phyloP scores from a whole-genome alignment of 1,284 basidiomycete species.

The Apiotrichum gamsii region DNA sequence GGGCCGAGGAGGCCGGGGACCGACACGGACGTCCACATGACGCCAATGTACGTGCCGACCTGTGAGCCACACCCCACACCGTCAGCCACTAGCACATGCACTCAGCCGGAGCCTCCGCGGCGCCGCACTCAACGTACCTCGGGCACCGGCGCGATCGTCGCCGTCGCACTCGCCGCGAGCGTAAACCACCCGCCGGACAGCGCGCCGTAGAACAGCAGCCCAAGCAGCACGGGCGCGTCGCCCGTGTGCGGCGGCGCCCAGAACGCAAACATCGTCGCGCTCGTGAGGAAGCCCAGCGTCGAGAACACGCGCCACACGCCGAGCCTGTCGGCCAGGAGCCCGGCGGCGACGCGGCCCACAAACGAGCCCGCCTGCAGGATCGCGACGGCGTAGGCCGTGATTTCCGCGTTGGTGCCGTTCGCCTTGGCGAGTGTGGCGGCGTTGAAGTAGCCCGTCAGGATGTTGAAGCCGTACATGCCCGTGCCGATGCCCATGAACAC shows the following conservation, averaged over 20 bases:
- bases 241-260: conserved; percentile 13
- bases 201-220: conserved; percentile 35
- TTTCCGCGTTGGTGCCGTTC: conserved; percentile 4
- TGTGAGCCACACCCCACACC: too few relatives aligned
- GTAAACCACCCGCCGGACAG: conserved; percentile 39
- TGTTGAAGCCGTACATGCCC: conserved; percentile 11
- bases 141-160: conserved; percentile 4
- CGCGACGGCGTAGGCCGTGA: conserved; percentile 20
- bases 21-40: conserved; percentile 37
- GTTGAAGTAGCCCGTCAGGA: conserved; percentile 18
- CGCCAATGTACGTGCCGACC: conserved; percentile 42
- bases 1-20: conserved; percentile 24
- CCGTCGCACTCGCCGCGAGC: conserved; percentile 29
- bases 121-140: too few relatives aligned
- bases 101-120: too few relatives aligned
- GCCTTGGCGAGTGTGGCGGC: conserved; percentile 9
- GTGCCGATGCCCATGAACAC: conserved; percentile 30
- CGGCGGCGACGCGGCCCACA: conserved; percentile 18
- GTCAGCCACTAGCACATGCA: too few relatives aligned
- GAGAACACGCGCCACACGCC: conserved; percentile 24
- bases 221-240: conserved; percentile 23
- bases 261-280: conserved; percentile 18
- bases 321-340: conserved; percentile 20
- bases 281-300: conserved; percentile 10
- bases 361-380: conserved; percentile 27